These are phyloP conservation scores for Cochlearia excelsa DNA, from an alignment of 345 rosid species.

Conservation along the genomic window DNA sequence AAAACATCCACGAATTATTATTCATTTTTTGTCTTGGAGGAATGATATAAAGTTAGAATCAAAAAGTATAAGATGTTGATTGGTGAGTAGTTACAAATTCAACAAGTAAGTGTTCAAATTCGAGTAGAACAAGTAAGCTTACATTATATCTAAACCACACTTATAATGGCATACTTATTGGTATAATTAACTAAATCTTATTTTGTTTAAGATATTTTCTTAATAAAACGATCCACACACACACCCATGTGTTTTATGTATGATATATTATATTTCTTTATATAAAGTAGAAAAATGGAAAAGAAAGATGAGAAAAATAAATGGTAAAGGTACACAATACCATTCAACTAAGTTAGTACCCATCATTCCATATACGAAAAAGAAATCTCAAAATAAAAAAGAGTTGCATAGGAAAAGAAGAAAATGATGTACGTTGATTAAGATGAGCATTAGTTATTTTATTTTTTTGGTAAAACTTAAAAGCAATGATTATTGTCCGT, in stretches of 20 bases:
- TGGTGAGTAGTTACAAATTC: constrained; percentile 32
- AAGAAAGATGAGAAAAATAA: constrained; percentile 7
- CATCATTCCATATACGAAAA: constrained; percentile 45
- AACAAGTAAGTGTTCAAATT: constrained; percentile 61
- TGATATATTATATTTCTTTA: constrained; percentile 22
- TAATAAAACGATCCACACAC: constrained; percentile 16
- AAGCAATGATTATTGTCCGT: no score
- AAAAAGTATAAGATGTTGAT: constrained; percentile 33
- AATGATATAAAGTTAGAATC: not conserved
- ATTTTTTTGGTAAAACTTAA: not conserved
- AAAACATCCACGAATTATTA: not conserved
- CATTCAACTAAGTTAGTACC: constrained; percentile 30
- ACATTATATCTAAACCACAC: constrained; percentile 42
- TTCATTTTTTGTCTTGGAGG: not conserved
- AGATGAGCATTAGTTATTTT: constrained; percentile 5
- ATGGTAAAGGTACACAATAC: constrained; percentile 51
- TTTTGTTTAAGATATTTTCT: constrained; percentile 25
- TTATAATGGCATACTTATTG: constrained; percentile 16
- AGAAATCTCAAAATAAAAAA: not conserved
- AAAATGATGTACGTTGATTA: not conserved
- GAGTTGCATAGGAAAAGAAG: not conserved
- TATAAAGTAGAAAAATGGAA: constrained; percentile 18
- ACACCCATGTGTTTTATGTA: constrained; percentile 5
- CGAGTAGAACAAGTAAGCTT: constrained; percentile 69
- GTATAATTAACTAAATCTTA: constrained; percentile 9